Base-by-base conservation (phyloP, 148 eudicot genomes). In the Beta vulgaris region DNA sequence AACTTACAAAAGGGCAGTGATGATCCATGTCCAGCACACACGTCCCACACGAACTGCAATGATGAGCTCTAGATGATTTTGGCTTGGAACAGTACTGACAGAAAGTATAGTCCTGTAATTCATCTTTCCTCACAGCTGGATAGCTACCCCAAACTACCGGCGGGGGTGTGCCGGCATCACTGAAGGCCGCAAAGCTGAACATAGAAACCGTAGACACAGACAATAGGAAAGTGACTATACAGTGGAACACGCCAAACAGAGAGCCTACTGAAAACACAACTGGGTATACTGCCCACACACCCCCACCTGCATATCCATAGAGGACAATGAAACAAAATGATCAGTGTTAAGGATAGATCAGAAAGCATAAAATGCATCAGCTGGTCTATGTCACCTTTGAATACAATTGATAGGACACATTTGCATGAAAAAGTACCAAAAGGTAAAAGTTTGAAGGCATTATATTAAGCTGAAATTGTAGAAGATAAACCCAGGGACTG, bases 1-100 rank as follows among this genome's bases (percentile, higher is more conserved):
- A 69, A 86, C 99, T 89, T 90, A 95, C 99, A 82, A 95, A 92
- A 73, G 99, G 99, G 85, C 99, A 95, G 72, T 95, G 99, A 84
- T 95, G 99, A 89, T 95, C 99, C 99, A 95, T 95, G 84, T 95
- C 96, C 81, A 92, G 67, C 58, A 92, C 83, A 72, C 99, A 95
- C 80, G 74, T 83, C 77, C 93, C 86, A 75, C 99, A 95, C 28
- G 99, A 86, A 59, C 96, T 87, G 87, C 99, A 95, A 73, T 95
- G 99, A 85, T 95, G 99, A 26, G 94, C 71, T 80, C 91, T 86
- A 26, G 97, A 89, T 6, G 99, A 85, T 85, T 94, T 94, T 55
- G 98, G 98, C 86, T 85, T 89, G 19, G 86, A 90, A 78, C 98
- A 94, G 81, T 84, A 81, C 67, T 79, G 86, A 71, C 98, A 94